A percentile compares a stretch with the other conserved stretches of the same genome.
Conservation (phyloP, 148 eudicot species). For the Tetragonia tetragonoides region DNA sequence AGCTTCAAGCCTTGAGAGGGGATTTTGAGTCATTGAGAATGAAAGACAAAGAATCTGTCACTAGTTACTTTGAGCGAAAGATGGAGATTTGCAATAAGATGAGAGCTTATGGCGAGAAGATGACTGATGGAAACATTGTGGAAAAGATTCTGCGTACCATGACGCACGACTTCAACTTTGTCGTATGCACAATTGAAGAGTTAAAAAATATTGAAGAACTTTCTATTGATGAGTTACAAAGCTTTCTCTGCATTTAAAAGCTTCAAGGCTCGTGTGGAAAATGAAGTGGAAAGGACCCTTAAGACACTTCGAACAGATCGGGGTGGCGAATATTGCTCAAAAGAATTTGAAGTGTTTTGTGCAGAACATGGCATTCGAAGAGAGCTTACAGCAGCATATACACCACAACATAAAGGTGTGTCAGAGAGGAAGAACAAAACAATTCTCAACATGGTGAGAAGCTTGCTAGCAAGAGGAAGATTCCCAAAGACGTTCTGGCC, state of each 20-base stretch:
- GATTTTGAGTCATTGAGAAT: neutral
- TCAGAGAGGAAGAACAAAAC: neutral
- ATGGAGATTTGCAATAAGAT: neutral
- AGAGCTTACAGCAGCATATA: neutral
- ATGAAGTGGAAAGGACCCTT: neutral
- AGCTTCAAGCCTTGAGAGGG: neutral
- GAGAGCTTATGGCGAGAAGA: neutral
- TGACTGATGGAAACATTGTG: neutral
- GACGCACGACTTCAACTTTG: neutral
- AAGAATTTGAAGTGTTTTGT: conserved; percentile 3
- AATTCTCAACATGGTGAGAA: conserved; percentile 10
- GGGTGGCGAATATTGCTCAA: conserved; percentile 6
- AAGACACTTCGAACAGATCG: conserved; percentile 7
- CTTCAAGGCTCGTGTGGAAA: neutral
- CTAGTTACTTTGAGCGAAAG: neutral
- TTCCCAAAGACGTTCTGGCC: neutral
- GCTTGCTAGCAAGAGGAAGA: neutral
- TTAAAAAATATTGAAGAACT: neutral
- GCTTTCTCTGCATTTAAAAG: neutral
- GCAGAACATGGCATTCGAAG: conserved; percentile 1
- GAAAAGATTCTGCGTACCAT: neutral
- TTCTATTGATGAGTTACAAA: neutral
- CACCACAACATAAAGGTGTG: too few species aligned
- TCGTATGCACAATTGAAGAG: neutral
- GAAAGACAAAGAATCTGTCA: neutral